Evolutionary conservation across 73 alveolate species (phyloP).

Genomic region (Tetrahymena thermophila): DNA sequence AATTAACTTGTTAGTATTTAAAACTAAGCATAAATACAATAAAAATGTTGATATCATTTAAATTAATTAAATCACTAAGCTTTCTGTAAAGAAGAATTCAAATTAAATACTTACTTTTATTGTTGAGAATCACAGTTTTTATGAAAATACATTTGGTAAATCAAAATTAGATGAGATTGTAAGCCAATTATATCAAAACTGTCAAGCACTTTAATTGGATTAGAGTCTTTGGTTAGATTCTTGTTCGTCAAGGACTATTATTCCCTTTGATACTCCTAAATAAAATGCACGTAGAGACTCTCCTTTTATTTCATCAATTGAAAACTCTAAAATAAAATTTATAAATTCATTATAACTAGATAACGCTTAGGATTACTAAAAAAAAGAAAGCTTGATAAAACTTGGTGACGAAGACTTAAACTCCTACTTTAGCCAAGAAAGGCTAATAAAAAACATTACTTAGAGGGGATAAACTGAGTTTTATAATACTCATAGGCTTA

Average conservation of each 20-base stretch:
- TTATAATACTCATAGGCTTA: not conserved
- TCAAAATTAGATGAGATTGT: not conserved
- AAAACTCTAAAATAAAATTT: not conserved
- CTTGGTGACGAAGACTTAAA: not conserved
- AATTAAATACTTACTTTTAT: not conserved
- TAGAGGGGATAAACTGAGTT: not conserved
- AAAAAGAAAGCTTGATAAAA: not conserved
- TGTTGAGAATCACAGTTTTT: not conserved
- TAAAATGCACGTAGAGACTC: not conserved
- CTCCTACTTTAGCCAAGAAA: not conserved
- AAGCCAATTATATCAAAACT: not conserved
- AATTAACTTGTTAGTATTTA: not conserved
- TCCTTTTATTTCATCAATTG: not conserved
- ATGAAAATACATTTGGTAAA: not conserved
- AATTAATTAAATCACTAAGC: not conserved
- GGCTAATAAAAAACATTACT: not conserved
- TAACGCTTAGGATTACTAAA: not conserved
- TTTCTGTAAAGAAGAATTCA: not conserved
- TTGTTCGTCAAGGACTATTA: not conserved
- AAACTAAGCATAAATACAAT: not conserved
- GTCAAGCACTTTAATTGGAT: not conserved
- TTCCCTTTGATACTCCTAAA: not conserved
- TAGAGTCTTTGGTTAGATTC: not conserved
- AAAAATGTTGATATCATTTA: not conserved
- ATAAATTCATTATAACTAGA: not conserved